Base-by-base conservation (phyloP, 2,329 filamentous ascomycete species). In the Colletotrichum sublineola region DNA sequence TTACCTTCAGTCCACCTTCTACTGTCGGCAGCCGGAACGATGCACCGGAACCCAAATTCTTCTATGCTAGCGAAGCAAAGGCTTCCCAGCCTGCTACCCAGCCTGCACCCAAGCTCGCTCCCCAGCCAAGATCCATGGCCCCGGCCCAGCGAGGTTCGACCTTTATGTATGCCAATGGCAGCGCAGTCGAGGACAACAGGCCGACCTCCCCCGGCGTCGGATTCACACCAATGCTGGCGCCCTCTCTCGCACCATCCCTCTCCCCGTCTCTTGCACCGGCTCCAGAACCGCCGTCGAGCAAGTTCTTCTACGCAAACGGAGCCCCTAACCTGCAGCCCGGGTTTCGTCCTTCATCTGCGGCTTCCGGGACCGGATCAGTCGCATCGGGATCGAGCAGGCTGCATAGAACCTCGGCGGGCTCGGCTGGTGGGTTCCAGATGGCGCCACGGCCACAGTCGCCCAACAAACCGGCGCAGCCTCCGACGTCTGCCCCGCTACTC, bases 31-130 rank as follows among this genome's bases (percentile, higher is more conserved):
- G 67, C 31, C 73, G 65, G 71, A 75, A 56, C 79, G 76, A 71
- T 76, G 80, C 77, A 77, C 76, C 78, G 29, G 87, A 89, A 63
- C 83, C 92, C 65, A 96, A 94, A 84, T 98, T 98, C 87, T 98
- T 99, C 81, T 95, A 97, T 80, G 96, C 95, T 38, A 94, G 91
- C 80, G 94, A 97, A 76, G 93, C 88, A 50, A 91, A 89, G 76
- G 40, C 58, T 15, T 61, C 70, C 53, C 73, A 74, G 20, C 61
- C 63, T 60, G 67, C 29, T 64, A 55, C 67, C 18, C 69, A 63
- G 46, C 74, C n/a, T 24, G 46, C 46, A 24, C 46, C 48, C 31
- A 44, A 72, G 63, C 36, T 48, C n/a, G 46, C 46, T 48, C 46
- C 65, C 38, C 67, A 75, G 67, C 18, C 84, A 5, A 80, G 79